A percentile compares a stretch with the other conserved stretches of the same genome.
Conservation (phyloP, 306 rosid genomes). For the Malus asiatica region DNA sequence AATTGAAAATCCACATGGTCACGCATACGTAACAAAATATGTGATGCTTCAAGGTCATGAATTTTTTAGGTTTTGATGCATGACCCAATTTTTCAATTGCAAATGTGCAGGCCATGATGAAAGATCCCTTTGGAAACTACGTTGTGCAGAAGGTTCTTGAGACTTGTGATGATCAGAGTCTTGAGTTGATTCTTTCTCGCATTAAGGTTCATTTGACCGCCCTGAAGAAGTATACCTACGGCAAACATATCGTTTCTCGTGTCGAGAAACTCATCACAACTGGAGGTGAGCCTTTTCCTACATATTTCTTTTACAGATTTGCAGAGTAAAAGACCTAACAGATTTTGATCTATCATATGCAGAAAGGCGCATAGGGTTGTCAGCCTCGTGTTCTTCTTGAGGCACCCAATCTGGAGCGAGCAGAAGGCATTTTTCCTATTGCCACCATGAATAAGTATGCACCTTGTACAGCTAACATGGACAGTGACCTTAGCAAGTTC, state of each 20-base stretch:
- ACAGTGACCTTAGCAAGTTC: constrained; percentile 35
- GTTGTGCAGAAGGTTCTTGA: constrained; percentile 96
- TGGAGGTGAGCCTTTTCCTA: constrained; percentile 52
- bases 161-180: constrained; percentile 84
- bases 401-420: constrained; percentile 21
- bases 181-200: constrained; percentile 82
- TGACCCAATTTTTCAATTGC: constrained; percentile 8
- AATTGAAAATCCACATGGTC: no score
- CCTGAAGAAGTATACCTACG: constrained; percentile 83
- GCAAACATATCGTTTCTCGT: constrained; percentile 92
- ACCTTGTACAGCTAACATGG: constrained; percentile 67
- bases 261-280: constrained; percentile 93
- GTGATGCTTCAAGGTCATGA: neutral
- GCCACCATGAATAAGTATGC: constrained; percentile 28
- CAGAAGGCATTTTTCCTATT: constrained; percentile 9
- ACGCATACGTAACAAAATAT: neutral
- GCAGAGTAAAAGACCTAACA: constrained; percentile 2
- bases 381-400: constrained; percentile 44
- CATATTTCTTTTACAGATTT: neutral
- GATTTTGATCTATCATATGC: constrained; percentile 20
- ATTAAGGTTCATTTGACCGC: constrained; percentile 89
- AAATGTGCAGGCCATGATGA: constrained; percentile 87
- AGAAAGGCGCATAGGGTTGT: constrained; percentile 89
- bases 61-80: neutral
- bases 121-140: constrained; percentile 94